Conservation (phyloP, 2,329 filamentous ascomycete species). For the Nannizziopsis arthrosporioides region DNA sequence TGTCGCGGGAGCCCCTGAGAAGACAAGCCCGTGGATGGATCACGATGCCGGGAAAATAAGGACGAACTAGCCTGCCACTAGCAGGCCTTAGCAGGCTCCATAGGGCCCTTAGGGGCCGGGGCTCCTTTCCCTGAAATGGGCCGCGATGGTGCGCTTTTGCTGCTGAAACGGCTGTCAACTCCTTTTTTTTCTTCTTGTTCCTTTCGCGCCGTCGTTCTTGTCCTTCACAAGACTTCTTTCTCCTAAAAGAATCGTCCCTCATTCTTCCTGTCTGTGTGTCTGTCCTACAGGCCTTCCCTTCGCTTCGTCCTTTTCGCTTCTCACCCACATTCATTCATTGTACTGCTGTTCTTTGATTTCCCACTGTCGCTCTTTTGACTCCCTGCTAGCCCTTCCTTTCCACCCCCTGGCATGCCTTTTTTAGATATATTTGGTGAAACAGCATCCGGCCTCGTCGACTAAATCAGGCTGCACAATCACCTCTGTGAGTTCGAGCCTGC, state of each 20-base stretch:
- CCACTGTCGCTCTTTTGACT: background rate
- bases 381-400: background rate
- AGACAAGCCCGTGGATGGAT: no score
- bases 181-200: conserved; percentile 11
- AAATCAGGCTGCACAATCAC: conserved; percentile 1
- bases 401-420: background rate
- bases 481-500: background rate
- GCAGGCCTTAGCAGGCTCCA: conserved; percentile 2
- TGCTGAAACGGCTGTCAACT: conserved; percentile 11
- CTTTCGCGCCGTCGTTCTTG: background rate
- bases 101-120: background rate
- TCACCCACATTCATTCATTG: conserved; percentile 7
- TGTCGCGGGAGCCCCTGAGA: no score
- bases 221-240: conserved; percentile 11
- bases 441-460: background rate
- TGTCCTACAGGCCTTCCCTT: conserved; percentile 1
- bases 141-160: conserved; percentile 10
- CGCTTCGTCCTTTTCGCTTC: background rate
- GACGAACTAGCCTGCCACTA: background rate
- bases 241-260: background rate
- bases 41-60: no score
- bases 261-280: background rate
- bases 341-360: conserved; percentile 4
- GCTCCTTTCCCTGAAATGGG: conserved; percentile 3
- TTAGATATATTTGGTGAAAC: conserved; percentile 1